Conservation (phyloP, 2,329 filamentous ascomycete genomes). For the Phialophora chinensis region DNA sequence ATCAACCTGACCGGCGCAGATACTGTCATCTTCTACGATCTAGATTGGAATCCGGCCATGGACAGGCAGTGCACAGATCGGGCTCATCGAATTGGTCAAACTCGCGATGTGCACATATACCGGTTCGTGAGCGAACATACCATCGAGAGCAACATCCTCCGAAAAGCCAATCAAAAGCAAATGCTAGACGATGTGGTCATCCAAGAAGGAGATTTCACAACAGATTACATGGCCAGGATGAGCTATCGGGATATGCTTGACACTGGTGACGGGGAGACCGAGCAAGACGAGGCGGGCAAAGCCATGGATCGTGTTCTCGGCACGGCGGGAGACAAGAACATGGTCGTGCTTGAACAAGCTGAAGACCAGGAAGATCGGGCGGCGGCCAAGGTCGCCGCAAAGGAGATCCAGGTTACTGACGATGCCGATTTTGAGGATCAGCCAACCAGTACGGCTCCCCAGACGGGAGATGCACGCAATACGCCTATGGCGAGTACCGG, state of each 20-base stretch:
- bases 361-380: conserved; percentile 92
- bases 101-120: conserved; percentile 96
- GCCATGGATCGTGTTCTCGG: conserved; percentile 88
- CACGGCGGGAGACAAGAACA: conserved; percentile 51
- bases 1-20: conserved; percentile 97
- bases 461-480: conserved; percentile 39
- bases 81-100: conserved; percentile 96
- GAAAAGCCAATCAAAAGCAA: conserved; percentile 95
- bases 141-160: conserved; percentile 96
- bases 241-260: conserved; percentile 69
- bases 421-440: conserved; percentile 83
- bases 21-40: conserved; percentile 97
- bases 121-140: conserved; percentile 91
- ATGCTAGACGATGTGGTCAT: conserved; percentile 98
- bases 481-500: conserved; percentile 1
- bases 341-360: conserved; percentile 80
- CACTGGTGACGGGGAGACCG: conserved; percentile 53
- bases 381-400: conserved; percentile 84
- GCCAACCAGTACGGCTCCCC: conserved; percentile 43
- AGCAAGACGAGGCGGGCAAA: conserved; percentile 71
- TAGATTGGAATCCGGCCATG: conserved; percentile 99
- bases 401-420: conserved; percentile 82
- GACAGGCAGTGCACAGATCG: conserved; percentile 99
- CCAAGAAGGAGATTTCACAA: conserved; percentile 97
- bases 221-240: conserved; percentile 87